Base-by-base conservation (phyloP, 345 rosid genomes). In the Fremontodendron californicum region DNA sequence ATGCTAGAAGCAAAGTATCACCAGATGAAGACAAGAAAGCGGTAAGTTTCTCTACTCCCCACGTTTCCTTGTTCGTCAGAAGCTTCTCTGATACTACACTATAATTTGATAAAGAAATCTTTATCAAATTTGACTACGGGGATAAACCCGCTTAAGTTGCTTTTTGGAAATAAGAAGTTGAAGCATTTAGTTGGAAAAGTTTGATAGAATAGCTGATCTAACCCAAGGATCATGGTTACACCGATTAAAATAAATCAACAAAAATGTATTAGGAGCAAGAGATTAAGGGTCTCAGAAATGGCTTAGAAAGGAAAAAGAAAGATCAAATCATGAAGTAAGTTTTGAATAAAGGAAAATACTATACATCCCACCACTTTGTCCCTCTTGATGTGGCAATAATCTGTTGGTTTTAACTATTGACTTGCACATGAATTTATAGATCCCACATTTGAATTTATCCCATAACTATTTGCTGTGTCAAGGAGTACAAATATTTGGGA, bases 1-100 rank as follows among this genome's bases (percentile, higher is more conserved):
- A 75, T 74, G 75, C 77, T 54, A 80, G 78, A 80, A 83, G 66
- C 66, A 83, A 84, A 85, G 84, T 27, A 66, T 71, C 83, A 82
- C 77, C 25, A 69, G 83, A 81, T 74, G 81, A 85, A 81, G 86
- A 52, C 66, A 62, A 23, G 75, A 83, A 84, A 49, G 71, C 71
- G 86, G 86, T 87, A 79, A 74, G 74, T 75, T 69, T 78, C 40
- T 51, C 70, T 23, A 55, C 11, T 54, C 39, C 42, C 16, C 73
- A 37, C 31, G 61, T 61, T 49, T 73, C 71, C 60, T 73, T 15
- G 33, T 31, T 72, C 46, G 35, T 52, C 33, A 37, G 49, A 63
- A 75, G 45, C 60, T 64, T 64, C 2, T 64, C n/a, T 37, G 46
- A 43, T 67, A 43, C 5, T 67, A 6, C 13, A 11, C 35, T 67